Evolutionary conservation across 306 rosid species (phyloP), one percentile per base, ranked within the genome.

Genomic region (Dryas octopetala): DNA sequence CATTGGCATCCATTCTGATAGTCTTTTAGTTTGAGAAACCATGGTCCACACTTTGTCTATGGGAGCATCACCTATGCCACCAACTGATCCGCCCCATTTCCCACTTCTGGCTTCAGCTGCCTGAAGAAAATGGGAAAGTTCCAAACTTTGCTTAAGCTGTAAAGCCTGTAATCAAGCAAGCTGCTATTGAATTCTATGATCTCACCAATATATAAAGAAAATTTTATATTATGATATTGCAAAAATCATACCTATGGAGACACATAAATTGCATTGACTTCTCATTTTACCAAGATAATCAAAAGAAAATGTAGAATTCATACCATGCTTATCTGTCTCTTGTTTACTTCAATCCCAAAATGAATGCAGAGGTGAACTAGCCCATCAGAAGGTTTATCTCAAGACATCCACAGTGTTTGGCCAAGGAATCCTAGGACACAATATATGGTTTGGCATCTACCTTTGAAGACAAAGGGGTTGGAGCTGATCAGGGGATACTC

Each of bases 1-100:
- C 97, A 87, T 86, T 66, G 92, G 89, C 89, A 88, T 86, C 98
- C 97, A 93, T 72, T 91, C 86, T 3, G 81, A 51, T 59, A 93
- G 83, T 57, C 89, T 88, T 75, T 82, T 80, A 8, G 92, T 88
- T 66, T 81, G 79, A 62, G 89, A 87, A 61, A 93, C 89, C 83
- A 84, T 40, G 41, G 43, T 69, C 97, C 94, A 91, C 6, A 91
- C 93, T 73, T 88, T 75, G 46, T 84, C 90, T 53, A 84, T 73
- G 6, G 92, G 84, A 74, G 88, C 92, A 81, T 85, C 75, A 16
- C 91, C 81, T 55, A 93, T 77, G 66, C 92, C 91, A 14, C 86
- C 65, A 59, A 91, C 85, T 67, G 88, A 81, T 74, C 93, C 97
- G 13, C 71, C 84, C 92, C 92, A 93, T 81, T 89, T 91, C n/a